These are phyloP conservation scores for Iris pallida DNA, from an alignment of 116 monocot genomes.

Conservation along the genomic window DNA sequence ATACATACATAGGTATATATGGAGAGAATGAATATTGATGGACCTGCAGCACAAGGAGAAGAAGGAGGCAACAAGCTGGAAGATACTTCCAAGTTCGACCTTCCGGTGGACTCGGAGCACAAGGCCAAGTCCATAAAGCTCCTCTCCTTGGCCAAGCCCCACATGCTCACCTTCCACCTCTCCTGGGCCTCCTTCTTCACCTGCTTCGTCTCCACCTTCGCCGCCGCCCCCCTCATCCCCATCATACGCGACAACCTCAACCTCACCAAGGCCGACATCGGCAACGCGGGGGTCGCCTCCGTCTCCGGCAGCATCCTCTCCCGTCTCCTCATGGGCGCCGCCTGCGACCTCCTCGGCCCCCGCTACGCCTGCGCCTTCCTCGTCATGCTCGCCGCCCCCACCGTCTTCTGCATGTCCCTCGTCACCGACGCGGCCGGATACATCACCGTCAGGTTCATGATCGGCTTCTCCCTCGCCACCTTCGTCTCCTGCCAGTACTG, in stretches of 20 bases:
- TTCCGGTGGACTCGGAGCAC: slow-evolving; percentile 12
- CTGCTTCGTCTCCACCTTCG: slow-evolving; percentile 53
- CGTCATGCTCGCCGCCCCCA: slow-evolving; percentile 56
- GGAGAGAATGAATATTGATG: too few relatives aligned
- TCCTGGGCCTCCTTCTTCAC: slow-evolving; percentile 20
- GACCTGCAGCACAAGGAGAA: too few relatives aligned
- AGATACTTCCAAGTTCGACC: too few relatives aligned
- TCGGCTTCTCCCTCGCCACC: slow-evolving; percentile 68
- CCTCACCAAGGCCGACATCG: slow-evolving; percentile 43
- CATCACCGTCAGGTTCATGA: slow-evolving; percentile 55
- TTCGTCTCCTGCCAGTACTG: slow-evolving; percentile 78
- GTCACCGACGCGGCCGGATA: slow-evolving; percentile 34
- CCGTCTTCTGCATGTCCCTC: slow-evolving; percentile 64
- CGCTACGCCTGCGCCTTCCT: slow-evolving; percentile 64
- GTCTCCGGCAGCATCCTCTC: slow-evolving; percentile 72
- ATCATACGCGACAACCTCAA: slow-evolving; percentile 49
- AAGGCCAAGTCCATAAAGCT: slow-evolving; percentile 8
- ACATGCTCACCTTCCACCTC: slow-evolving; percentile 56
- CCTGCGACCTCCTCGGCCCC: slow-evolving; percentile 72
- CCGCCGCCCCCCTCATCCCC: slow-evolving; percentile 50
- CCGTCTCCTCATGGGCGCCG: slow-evolving; percentile 67
- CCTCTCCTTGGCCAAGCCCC: slow-evolving; percentile 16
- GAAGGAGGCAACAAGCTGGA: too few relatives aligned
- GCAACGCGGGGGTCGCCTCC: slow-evolving; percentile 75
- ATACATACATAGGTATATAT: too few relatives aligned